Percentiles rank a stretch among this genome's conserved stretches.
Evolutionary conservation across 306 rosid genomes (phyloP).

Genomic region (Lotus japonicus): DNA sequence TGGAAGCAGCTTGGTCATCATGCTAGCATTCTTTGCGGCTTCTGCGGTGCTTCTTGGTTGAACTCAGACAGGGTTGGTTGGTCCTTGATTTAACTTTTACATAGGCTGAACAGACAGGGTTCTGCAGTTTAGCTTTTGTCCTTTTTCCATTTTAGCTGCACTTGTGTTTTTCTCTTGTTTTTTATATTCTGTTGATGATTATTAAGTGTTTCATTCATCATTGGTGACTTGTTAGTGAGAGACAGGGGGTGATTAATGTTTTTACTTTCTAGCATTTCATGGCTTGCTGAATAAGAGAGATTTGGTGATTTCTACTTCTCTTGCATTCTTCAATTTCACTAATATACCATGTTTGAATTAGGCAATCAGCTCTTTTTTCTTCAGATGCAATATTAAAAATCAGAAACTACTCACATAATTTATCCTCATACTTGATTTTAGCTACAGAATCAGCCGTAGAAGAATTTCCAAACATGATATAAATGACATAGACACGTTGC

Average conservation of each 20-base stretch:
- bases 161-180: constrained; percentile 2
- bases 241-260: no score
- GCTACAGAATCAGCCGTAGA: no score
- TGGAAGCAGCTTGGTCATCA: constrained; percentile 21
- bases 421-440: no score
- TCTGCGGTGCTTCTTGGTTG: constrained; percentile 28
- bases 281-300: constrained; percentile 21
- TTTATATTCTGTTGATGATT: not conserved
- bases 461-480: no score
- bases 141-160: no score
- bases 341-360: no score
- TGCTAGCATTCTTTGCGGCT: constrained; percentile 34
- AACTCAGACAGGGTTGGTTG: not conserved
- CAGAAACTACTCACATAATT: no score
- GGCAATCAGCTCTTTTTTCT: no score
- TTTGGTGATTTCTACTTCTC: not conserved
- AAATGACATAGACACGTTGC: not conserved
- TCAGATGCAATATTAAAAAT: no score
- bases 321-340: not conserved
- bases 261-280: constrained; percentile 20
- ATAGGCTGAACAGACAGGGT: constrained; percentile 20
- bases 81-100: not conserved
- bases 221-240: constrained; percentile 15
- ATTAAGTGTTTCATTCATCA: constrained; percentile 15
- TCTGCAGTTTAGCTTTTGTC: no score